These are phyloP conservation scores for Fusarium devonianum DNA, from an alignment of 2,329 filamentous ascomycete genomes.

Conservation along the genomic window DNA sequence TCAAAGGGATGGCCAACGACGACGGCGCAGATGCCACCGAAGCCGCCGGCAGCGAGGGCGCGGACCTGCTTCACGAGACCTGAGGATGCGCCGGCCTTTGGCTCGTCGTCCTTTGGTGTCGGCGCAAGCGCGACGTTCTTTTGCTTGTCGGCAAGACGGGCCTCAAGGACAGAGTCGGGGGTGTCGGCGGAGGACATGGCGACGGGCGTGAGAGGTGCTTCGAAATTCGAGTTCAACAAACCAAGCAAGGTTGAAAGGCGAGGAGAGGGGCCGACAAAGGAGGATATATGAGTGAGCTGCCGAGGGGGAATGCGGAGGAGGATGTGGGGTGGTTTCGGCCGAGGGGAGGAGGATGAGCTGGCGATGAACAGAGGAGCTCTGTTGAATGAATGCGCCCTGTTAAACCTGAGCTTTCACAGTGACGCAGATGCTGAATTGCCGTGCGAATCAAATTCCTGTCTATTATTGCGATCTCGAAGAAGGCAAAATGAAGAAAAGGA, in stretches of 20 bases:
- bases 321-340: slow-evolving; percentile 37
- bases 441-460: not conserved
- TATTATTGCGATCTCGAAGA: not conserved
- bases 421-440: slow-evolving; percentile 16
- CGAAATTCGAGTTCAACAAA: slow-evolving; percentile 1
- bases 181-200: slow-evolving; percentile 39
- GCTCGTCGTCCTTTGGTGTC: slow-evolving; percentile 50
- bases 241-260: not conserved
- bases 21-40: slow-evolving; percentile 92
- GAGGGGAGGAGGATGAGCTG: slow-evolving; percentile 36
- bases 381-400: not conserved
- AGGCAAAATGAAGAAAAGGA: not conserved
- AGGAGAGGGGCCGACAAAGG: slow-evolving; percentile 1
- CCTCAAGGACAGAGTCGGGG: slow-evolving; percentile 37
- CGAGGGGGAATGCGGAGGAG: slow-evolving; percentile 35
- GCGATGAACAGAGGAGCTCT: too few relatives aligned
- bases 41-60: slow-evolving; percentile 87
- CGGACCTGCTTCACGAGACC: slow-evolving; percentile 66
- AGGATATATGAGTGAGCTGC: slow-evolving; percentile 22
- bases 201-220: slow-evolving; percentile 8
- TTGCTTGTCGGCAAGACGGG: slow-evolving; percentile 52
- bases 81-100: slow-evolving; percentile 49
- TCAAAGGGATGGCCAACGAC: slow-evolving; percentile 97
- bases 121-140: slow-evolving; percentile 55
- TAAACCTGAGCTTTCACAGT: slow-evolving; percentile 1